These are phyloP conservation scores for Dillenia suffruticosa DNA, from an alignment of 164 flowering plant species.

Conservation along the genomic window DNA sequence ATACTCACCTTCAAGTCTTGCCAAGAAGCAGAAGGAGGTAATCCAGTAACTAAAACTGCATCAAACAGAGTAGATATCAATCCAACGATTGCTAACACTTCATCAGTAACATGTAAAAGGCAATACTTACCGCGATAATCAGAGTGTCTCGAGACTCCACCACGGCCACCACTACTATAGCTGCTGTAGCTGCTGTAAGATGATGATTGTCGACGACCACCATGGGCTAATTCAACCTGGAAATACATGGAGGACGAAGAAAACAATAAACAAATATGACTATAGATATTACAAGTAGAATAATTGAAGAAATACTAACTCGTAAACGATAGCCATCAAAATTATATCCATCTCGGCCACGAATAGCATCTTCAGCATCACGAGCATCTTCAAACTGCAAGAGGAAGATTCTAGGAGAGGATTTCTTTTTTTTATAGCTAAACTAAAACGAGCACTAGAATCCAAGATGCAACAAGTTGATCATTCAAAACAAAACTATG, in stretches of 20 bases:
- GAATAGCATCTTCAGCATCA: constrained; percentile 77
- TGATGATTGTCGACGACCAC: constrained; percentile 50
- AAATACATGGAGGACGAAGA: constrained; percentile 1
- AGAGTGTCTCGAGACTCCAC: constrained; percentile 49
- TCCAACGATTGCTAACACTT: background rate
- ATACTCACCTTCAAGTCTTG: constrained; percentile 67
- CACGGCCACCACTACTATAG: constrained; percentile 40
- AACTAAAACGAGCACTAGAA: background rate
- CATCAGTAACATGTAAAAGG: background rate
- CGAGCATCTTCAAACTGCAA: constrained; percentile 63
- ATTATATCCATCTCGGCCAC: constrained; percentile 61
- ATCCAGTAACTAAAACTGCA: constrained; percentile 59
- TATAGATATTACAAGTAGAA: background rate
- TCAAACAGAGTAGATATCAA: background rate
- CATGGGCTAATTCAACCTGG: constrained; percentile 75
- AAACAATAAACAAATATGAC: background rate
- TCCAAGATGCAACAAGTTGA: background rate
- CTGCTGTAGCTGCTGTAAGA: constrained; percentile 44
- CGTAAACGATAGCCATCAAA: constrained; percentile 67
- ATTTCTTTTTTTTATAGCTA: background rate
- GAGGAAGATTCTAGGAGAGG: background rate
- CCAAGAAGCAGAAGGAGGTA: constrained; percentile 79
- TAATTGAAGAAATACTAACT: constrained; percentile 21
- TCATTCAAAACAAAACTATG: background rate
- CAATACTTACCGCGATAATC: constrained; percentile 56